Evolutionary conservation across 768 basidiomycete genomes (phyloP), one percentile per base, ranked within the genome.

Genomic region (Amanita rubescens): DNA sequence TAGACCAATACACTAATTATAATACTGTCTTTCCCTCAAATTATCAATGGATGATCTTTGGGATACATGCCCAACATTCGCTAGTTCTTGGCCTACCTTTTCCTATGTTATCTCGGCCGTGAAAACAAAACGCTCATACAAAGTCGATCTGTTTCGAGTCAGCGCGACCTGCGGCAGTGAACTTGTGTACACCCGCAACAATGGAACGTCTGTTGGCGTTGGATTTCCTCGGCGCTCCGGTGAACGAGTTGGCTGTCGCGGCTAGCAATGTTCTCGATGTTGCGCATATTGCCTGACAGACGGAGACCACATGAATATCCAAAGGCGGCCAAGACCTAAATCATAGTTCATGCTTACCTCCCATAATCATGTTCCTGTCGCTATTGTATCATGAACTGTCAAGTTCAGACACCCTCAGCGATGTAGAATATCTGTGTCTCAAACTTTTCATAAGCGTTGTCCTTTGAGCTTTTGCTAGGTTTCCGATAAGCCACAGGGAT

Each of bases 301-400:
- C n/a, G n/a, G n/a, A 37, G 3, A 30, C 37, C 9, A 5, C 10
- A 32, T 32, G 25, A 38, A n/a, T n/a, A n/a, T n/a, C 38, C 49
- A 22, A 27, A 25, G 17, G 41, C 24, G 11, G n/a, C n/a, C n/a
- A n/a, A n/a, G n/a, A n/a, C n/a, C 14, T 24, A 27, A 44, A 54
- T 37, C 37, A 35, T 46, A 12, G 32, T 41, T 48, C 32, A 58
- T 35, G 10, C 75, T 60, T 57, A 88, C 93, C 94, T 74, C 94
- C 85, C 63, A 94, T 76, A 65, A 94, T 94, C 77, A 85, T 87
- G 86, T 91, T 11, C 93, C 92, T 1, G 85, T 76, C 10, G 86
- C 77, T 38, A 98, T 82, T 3, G 85, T 87, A 33, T 86, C 75
- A 64, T 95, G 88, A 3, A 98, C 79, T 57, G 82, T 84, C 56